Conservation (phyloP, 1,284 basidiomycete species). For the Phellopilus nigrolimitatus region DNA sequence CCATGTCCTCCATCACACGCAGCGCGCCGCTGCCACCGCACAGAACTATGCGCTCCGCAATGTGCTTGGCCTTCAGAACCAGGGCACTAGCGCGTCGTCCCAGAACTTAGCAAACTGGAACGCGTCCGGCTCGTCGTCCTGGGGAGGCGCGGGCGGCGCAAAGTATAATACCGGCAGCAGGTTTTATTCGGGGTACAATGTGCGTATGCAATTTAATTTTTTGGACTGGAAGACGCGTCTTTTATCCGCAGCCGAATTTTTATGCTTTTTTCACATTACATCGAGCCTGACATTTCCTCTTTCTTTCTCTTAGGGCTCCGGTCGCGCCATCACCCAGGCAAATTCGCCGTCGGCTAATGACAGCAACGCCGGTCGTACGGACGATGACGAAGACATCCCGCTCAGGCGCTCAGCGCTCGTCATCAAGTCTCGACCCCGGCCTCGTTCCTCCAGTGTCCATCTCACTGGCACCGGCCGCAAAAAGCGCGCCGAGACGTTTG, state of each 20-base stretch:
- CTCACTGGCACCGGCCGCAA: constrained; percentile 36
- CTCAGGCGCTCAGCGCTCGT: constrained; percentile 29
- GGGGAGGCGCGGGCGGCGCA: constrained; percentile 54
- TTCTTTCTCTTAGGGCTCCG: constrained; percentile 43
- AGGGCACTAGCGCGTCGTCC: constrained; percentile 30
- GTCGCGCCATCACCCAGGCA: constrained; percentile 65
- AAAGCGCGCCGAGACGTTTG: constrained; percentile 40
- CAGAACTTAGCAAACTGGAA: constrained; percentile 35
- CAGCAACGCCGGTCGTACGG: constrained; percentile 38
- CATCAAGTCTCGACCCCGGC: constrained; percentile 33
- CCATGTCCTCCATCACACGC: constrained; percentile 66
- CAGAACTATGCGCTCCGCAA: constrained; percentile 68
- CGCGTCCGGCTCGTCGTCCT: constrained; percentile 46
- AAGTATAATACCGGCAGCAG: constrained; percentile 66
- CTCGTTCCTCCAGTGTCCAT: constrained; percentile 57
- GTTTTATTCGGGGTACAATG: constrained; percentile 58
- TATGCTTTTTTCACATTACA: too few species aligned
- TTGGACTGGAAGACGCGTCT: too few species aligned
- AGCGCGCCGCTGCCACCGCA: constrained; percentile 67
- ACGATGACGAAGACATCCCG: constrained; percentile 53
- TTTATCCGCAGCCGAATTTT: too few species aligned
- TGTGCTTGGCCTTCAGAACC: constrained; percentile 62
- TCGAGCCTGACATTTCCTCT: too few species aligned
- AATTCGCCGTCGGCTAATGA: constrained; percentile 51
- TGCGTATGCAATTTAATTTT: constrained; percentile 28